Conservation (phyloP, 2,329 filamentous ascomycete species). For the Ophiostoma himal-ulmi region DNA sequence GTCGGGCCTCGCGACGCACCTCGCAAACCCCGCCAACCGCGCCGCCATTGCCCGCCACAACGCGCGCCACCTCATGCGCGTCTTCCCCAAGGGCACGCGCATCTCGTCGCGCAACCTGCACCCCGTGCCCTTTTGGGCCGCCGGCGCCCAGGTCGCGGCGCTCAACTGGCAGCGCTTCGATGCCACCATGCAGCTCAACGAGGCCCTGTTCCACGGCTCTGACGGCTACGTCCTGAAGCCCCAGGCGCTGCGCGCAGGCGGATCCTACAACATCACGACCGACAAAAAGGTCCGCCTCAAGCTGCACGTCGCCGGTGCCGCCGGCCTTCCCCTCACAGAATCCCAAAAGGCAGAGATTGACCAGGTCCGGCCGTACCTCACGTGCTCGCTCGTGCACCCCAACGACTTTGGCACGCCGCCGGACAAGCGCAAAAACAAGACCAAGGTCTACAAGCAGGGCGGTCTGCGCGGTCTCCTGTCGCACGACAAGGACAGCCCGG, state of each 20-base stretch:
- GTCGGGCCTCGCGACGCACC: background rate
- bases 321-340: background rate
- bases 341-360: background rate
- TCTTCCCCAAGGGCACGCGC: slow-evolving; percentile 10
- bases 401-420: slow-evolving; percentile 6
- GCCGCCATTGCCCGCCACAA: slow-evolving; percentile 11
- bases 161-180: slow-evolving; percentile 12
- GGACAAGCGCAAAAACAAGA: background rate
- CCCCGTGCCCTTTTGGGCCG: slow-evolving; percentile 5
- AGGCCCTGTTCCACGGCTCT: background rate
- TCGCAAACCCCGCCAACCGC: background rate
- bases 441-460: slow-evolving; percentile 3
- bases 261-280: background rate
- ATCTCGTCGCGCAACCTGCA: slow-evolving; percentile 10
- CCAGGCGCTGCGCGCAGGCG: background rate
- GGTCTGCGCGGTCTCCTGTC: background rate
- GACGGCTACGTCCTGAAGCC: slow-evolving; percentile 9
- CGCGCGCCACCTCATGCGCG: slow-evolving; percentile 9
- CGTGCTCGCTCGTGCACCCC: slow-evolving; percentile 10
- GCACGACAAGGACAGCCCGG: background rate
- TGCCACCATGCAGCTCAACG: slow-evolving; percentile 9
- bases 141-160: slow-evolving; percentile 7
- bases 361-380: background rate
- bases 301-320: slow-evolving; percentile 9
- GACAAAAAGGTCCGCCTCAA: background rate